Evolutionary conservation across 2,329 filamentous ascomycete species (phyloP).

Genomic region (Hypocrella siamensis): DNA sequence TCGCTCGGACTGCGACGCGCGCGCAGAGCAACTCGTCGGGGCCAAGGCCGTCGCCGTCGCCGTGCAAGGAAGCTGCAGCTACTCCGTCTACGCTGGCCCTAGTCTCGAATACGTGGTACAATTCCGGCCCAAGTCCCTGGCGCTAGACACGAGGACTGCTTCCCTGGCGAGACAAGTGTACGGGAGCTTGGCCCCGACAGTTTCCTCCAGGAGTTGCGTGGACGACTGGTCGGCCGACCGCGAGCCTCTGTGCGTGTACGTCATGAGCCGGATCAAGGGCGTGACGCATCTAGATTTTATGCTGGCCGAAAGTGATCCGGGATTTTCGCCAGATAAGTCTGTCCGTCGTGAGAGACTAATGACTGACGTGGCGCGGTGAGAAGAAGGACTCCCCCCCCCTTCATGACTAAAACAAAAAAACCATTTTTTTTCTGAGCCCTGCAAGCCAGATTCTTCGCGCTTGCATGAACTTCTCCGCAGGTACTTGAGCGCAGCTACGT

Average conservation of each 20-base stretch:
- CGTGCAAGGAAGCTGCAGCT: slow-evolving; percentile 2
- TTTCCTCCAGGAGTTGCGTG: slow-evolving; percentile 13
- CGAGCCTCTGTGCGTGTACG: slow-evolving; percentile 20
- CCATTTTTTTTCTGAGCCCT: slow-evolving; percentile 2
- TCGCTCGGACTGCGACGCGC: slow-evolving; percentile 2
- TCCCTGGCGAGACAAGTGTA: neutral
- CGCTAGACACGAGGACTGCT: slow-evolving; percentile 1
- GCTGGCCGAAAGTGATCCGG: slow-evolving; percentile 15
- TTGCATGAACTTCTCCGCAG: slow-evolving; percentile 20
- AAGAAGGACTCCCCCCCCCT: no score
- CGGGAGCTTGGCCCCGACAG: neutral
- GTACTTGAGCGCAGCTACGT: slow-evolving; percentile 11
- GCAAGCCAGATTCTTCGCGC: slow-evolving; percentile 20
- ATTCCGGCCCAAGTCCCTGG: slow-evolving; percentile 3
- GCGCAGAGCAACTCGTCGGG: slow-evolving; percentile 1
- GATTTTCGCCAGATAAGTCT: slow-evolving; percentile 17
- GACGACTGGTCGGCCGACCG: slow-evolving; percentile 6
- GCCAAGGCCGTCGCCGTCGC: slow-evolving; percentile 1
- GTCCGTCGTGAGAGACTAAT: slow-evolving; percentile 19
- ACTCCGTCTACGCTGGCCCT: slow-evolving; percentile 3
- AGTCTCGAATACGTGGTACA: slow-evolving; percentile 3
- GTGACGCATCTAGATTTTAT: slow-evolving; percentile 21
- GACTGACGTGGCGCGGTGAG: slow-evolving; percentile 14
- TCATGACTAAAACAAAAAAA: slow-evolving; percentile 5
- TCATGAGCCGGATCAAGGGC: slow-evolving; percentile 18